phyloP scores from a whole-genome alignment of 2,329 filamentous ascomycete genomes.

The Fusarium sp. region DNA sequence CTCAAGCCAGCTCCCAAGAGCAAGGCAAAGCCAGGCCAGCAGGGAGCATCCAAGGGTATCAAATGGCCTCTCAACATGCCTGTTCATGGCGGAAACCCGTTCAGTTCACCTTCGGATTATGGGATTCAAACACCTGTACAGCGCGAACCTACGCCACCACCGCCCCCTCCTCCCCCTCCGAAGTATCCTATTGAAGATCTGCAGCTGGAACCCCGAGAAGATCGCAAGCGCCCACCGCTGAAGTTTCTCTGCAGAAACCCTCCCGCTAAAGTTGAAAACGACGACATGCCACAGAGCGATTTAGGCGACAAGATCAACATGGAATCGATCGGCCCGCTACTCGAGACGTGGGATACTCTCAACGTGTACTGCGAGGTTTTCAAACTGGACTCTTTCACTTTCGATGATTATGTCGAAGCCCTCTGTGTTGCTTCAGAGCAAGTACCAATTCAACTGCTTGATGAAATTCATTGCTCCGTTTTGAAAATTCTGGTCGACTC shows the following conservation, averaged over 20 bases:
- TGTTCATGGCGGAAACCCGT: slow-evolving; percentile 59
- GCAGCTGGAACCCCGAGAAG: slow-evolving; percentile 78
- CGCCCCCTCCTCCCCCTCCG: slow-evolving; percentile 78
- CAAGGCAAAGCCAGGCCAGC: slow-evolving; percentile 66
- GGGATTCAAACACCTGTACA: slow-evolving; percentile 51
- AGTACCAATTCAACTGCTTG: slow-evolving; percentile 83
- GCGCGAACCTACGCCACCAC: slow-evolving; percentile 62
- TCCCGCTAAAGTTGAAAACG: slow-evolving; percentile 62
- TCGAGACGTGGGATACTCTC: slow-evolving; percentile 96
- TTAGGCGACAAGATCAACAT: slow-evolving; percentile 72
- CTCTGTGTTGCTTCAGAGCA: slow-evolving; percentile 82
- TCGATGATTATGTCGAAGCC: slow-evolving; percentile 94
- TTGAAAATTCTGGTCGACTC: slow-evolving; percentile 86
- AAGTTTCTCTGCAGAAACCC: slow-evolving; percentile 81
- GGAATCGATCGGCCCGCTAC: slow-evolving; percentile 84
- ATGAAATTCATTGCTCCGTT: slow-evolving; percentile 91
- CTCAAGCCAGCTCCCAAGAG: slow-evolving; percentile 80
- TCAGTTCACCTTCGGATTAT: slow-evolving; percentile 59
- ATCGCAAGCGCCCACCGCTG: slow-evolving; percentile 76
- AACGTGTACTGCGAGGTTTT: slow-evolving; percentile 99
- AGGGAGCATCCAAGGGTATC: slow-evolving; percentile 58
- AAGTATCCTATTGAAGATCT: slow-evolving; percentile 98
- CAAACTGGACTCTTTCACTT: slow-evolving; percentile 94
- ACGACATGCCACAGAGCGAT: slow-evolving; percentile 28
- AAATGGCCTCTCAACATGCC: slow-evolving; percentile 53